These are phyloP conservation scores for Corylus americana DNA, from an alignment of 306 rosid species.

Conservation along the genomic window DNA sequence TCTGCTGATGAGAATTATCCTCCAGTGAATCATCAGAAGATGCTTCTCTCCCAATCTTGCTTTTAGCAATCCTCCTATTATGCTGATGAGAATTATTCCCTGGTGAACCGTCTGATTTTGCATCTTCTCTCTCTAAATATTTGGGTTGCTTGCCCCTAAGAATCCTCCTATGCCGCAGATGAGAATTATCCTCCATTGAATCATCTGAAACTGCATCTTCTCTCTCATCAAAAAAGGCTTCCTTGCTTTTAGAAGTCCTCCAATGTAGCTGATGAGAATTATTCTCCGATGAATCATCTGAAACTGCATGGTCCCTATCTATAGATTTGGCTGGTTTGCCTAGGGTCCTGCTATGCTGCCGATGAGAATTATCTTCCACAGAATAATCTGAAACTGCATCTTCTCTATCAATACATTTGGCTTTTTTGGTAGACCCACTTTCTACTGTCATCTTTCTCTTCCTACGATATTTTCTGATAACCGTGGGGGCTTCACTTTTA, in stretches of 20 bases:
- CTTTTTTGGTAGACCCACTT: slow-evolving; percentile 51
- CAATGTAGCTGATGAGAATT: slow-evolving; percentile 27
- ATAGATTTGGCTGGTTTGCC: slow-evolving; percentile 46
- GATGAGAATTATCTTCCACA: slow-evolving; percentile 41
- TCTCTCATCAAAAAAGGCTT: slow-evolving; percentile 24
- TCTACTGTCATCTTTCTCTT: slow-evolving; percentile 68
- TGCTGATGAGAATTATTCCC: slow-evolving; percentile 30
- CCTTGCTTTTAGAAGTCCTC: slow-evolving; percentile 20
- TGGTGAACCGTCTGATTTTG: slow-evolving; percentile 37
- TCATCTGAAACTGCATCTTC: slow-evolving; percentile 37
- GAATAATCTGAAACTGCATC: slow-evolving; percentile 43
- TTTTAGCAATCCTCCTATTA: slow-evolving; percentile 30
- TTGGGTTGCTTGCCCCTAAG: slow-evolving; percentile 20
- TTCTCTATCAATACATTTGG: slow-evolving; percentile 45
- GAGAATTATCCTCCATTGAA: slow-evolving; percentile 37
- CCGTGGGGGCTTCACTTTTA: slow-evolving; percentile 38
- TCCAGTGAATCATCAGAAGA: slow-evolving; percentile 29
- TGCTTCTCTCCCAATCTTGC: slow-evolving; percentile 31
- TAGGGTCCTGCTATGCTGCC: slow-evolving; percentile 50
- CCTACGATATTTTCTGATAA: slow-evolving; percentile 51
- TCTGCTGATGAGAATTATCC: slow-evolving; percentile 26
- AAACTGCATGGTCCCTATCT: slow-evolving; percentile 33
- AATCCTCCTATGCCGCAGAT: slow-evolving; percentile 24
- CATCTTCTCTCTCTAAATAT: slow-evolving; percentile 22
- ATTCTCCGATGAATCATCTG: slow-evolving; percentile 40